A percentile compares a stretch with the other conserved stretches of the same genome.
Conservation (phyloP, 1,139 yeast species). For the Suhomyces terraborum region DNA sequence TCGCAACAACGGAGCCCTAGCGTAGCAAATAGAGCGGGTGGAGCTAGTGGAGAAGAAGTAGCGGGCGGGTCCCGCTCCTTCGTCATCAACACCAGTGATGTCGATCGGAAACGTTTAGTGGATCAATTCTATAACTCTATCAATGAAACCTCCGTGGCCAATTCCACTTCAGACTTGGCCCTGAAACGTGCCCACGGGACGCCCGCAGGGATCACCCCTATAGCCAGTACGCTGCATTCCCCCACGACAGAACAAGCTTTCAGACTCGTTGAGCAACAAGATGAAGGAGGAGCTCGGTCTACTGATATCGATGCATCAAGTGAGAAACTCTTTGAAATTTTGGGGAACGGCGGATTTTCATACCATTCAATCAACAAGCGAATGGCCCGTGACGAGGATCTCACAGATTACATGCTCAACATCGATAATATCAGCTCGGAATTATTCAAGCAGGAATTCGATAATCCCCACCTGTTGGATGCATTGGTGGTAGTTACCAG, state of each 20-base stretch:
- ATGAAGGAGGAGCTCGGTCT: background rate
- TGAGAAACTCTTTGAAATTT: slow-evolving; percentile 20
- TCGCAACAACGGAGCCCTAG: slow-evolving; percentile 16
- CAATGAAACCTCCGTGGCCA: slow-evolving; percentile 15
- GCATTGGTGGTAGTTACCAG: slow-evolving; percentile 12
- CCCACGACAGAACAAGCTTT: slow-evolving; percentile 15
- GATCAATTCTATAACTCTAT: slow-evolving; percentile 41
- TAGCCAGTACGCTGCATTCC: slow-evolving; percentile 6
- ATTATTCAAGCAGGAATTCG: slow-evolving; percentile 11
- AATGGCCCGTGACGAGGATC: slow-evolving; percentile 27
- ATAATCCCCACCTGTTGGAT: slow-evolving; percentile 10
- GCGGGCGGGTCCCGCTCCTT: slow-evolving; percentile 9
- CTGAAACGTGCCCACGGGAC: slow-evolving; percentile 7
- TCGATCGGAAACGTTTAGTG: slow-evolving; percentile 38
- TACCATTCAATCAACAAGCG: slow-evolving; percentile 20
- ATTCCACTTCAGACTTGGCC: slow-evolving; percentile 8
- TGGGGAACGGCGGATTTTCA: slow-evolving; percentile 29
- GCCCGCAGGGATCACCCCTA: slow-evolving; percentile 4
- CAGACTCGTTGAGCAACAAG: slow-evolving; percentile 9
- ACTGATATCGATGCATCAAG: slow-evolving; percentile 9
- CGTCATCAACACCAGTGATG: slow-evolving; percentile 12
- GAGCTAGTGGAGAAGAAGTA: slow-evolving; percentile 9
- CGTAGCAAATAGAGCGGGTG: slow-evolving; percentile 12
- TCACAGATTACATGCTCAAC: slow-evolving; percentile 35
- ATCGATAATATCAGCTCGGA: slow-evolving; percentile 37